phyloP scores from a whole-genome alignment of 2,329 filamentous ascomycete species.

The Diatrype stigma region DNA sequence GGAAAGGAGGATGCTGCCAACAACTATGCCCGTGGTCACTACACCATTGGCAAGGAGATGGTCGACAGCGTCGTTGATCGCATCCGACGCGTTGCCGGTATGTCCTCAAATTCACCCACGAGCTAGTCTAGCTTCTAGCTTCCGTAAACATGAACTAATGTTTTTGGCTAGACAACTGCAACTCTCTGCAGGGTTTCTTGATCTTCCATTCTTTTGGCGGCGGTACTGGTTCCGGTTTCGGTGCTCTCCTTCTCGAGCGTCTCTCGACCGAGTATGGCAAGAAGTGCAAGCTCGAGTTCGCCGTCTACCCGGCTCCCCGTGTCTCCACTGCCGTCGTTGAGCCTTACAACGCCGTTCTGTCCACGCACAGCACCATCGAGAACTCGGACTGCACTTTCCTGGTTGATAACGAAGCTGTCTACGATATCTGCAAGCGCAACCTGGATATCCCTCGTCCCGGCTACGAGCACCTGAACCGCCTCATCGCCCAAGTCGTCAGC shows the following conservation, averaged over 20 bases:
- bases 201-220: conserved; percentile 74
- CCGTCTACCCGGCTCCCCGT: conserved; percentile 66
- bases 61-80: conserved; percentile 66
- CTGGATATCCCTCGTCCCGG: conserved; percentile 65
- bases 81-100: conserved; percentile 65
- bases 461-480: conserved; percentile 68
- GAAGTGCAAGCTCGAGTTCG: conserved; percentile 74
- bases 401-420: conserved; percentile 71
- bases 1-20: conserved; percentile 75
- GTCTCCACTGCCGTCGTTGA: conserved; percentile 68
- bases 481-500: conserved; percentile 71
- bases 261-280: conserved; percentile 71
- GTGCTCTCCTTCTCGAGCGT: conserved; percentile 67
- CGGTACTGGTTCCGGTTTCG: conserved; percentile 69
- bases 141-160: conserved; percentile 12
- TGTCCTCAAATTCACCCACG: conserved; percentile 21
- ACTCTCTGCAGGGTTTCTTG: conserved; percentile 67
- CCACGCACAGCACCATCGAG: conserved; percentile 72
- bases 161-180: conserved; percentile 59
- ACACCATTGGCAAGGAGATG: conserved; percentile 75
- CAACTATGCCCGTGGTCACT: conserved; percentile 74
- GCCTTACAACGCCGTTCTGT: conserved; percentile 70
- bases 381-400: conserved; percentile 77
- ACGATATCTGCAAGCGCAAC: conserved; percentile 71
- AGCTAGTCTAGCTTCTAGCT: background rate